Percentiles rank a stretch among this genome's conserved stretches.
Evolutionary conservation across 306 rosid species (phyloP).

Genomic region (Quercus alba): DNA sequence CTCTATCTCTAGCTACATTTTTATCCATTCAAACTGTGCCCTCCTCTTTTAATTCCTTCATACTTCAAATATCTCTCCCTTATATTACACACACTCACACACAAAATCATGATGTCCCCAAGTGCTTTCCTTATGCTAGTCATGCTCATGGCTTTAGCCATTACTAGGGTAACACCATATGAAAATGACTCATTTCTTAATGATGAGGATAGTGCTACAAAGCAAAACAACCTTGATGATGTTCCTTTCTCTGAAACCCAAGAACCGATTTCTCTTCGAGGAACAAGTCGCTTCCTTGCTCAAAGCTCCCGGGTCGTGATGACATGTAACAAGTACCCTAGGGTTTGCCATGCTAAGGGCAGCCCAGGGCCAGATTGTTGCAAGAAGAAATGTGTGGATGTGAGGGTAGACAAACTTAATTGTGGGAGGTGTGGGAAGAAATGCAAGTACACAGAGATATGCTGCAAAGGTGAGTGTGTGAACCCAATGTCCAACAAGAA

Average conservation of each 20-base stretch:
- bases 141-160: slow-evolving; percentile 39
- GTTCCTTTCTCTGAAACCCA: not conserved
- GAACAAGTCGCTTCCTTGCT: slow-evolving; percentile 34
- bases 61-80: not conserved
- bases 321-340: slow-evolving; percentile 50
- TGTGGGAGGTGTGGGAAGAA: slow-evolving; percentile 72
- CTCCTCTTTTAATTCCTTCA: not conserved
- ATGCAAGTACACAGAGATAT: slow-evolving; percentile 47
- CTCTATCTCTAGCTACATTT: slow-evolving; percentile 1
- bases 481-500: slow-evolving; percentile 40
- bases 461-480: slow-evolving; percentile 66
- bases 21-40: slow-evolving; percentile 20
- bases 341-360: slow-evolving; percentile 34
- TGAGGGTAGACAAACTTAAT: slow-evolving; percentile 35
- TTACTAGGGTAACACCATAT: slow-evolving; percentile 13
- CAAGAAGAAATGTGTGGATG: slow-evolving; percentile 46
- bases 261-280: slow-evolving; percentile 18
- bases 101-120: slow-evolving; percentile 33
- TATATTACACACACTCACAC: not conserved
- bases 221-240: not conserved
- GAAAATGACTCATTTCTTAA: not conserved
- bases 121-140: slow-evolving; percentile 31
- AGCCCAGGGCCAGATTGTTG: slow-evolving; percentile 55
- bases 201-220: not conserved
- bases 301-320: not conserved